phyloP scores from a whole-genome alignment of 257 asterid genomes.

The Solanum stenotomum region DNA sequence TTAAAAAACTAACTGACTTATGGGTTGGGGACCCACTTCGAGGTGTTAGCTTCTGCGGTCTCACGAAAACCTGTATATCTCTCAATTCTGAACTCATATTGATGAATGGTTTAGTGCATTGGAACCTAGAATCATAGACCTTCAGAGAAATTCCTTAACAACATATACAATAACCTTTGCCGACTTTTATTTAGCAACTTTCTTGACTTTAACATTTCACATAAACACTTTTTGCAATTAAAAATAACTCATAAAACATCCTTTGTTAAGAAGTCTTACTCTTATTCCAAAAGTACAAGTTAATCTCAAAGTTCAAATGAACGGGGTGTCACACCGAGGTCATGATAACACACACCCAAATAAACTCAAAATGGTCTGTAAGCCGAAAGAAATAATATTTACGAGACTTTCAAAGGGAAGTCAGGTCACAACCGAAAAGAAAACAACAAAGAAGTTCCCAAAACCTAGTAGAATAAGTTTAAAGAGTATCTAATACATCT shows the following conservation, averaged over 20 bases:
- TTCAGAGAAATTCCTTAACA: too few relatives aligned
- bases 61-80: too few relatives aligned
- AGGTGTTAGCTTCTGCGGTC: neutral
- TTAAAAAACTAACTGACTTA: neutral
- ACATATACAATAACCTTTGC: too few relatives aligned
- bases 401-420: neutral
- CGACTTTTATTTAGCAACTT: too few relatives aligned
- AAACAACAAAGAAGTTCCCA: neutral
- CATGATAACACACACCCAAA: neutral
- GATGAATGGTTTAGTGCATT: neutral
- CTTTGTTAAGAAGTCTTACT: neutral
- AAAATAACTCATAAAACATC: neutral
- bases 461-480: neutral
- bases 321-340: neutral
- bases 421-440: neutral
- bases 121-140: neutral
- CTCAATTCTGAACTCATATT: neutral
- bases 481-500: neutral
- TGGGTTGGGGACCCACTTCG: neutral
- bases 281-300: too few relatives aligned
- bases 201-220: too few relatives aligned
- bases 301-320: too few relatives aligned
- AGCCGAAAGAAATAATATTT: neutral
- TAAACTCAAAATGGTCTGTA: neutral
- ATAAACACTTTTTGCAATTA: too few relatives aligned